These are phyloP conservation scores for Phytophthora tentaculata DNA, from an alignment of 352 stramenopile genomes.

Conservation along the genomic window DNA sequence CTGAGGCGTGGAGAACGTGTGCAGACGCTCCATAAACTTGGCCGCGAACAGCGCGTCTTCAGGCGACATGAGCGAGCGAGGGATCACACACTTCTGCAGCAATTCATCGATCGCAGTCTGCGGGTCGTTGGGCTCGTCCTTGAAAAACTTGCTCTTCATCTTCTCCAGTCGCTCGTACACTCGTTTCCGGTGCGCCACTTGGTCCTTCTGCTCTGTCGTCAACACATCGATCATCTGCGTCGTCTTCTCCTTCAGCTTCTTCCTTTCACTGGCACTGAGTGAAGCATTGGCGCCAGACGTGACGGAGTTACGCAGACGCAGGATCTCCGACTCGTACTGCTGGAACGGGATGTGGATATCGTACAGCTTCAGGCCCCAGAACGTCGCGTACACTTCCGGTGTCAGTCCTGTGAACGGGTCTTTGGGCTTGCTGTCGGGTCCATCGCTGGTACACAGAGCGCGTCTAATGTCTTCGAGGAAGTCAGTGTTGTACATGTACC, in stretches of 20 bases:
- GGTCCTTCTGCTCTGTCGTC: slow-evolving; percentile 86
- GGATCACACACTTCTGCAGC: slow-evolving; percentile 84
- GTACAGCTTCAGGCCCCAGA: slow-evolving; percentile 89
- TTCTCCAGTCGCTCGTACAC: slow-evolving; percentile 80
- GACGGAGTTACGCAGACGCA: slow-evolving; percentile 68
- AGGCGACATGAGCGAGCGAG: slow-evolving; percentile 76
- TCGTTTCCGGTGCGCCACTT: slow-evolving; percentile 85
- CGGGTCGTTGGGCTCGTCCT: slow-evolving; percentile 39
- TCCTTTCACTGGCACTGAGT: slow-evolving; percentile 65
- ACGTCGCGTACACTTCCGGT: slow-evolving; percentile 81
- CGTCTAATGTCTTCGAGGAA: slow-evolving; percentile 66
- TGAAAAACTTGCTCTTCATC: slow-evolving; percentile 77
- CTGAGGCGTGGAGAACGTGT: slow-evolving; percentile 71
- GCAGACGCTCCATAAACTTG: slow-evolving; percentile 87
- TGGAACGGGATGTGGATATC: slow-evolving; percentile 88
- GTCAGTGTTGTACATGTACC: slow-evolving; percentile 71
- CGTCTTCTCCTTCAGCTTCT: slow-evolving; percentile 84
- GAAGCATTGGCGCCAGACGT: slow-evolving; percentile 38
- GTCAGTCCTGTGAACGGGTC: slow-evolving; percentile 74
- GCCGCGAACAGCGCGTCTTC: slow-evolving; percentile 86
- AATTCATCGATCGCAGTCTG: slow-evolving; percentile 69
- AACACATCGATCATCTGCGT: slow-evolving; percentile 84
- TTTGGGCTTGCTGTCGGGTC: slow-evolving; percentile 26
- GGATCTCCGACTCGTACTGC: slow-evolving; percentile 88
- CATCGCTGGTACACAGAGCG: slow-evolving; percentile 39